Percentiles rank a stretch among this genome's conserved stretches.
phyloP scores from a whole-genome alignment of 192 early-diverging fungal species.

The Spizellomyces punctatus region DNA sequence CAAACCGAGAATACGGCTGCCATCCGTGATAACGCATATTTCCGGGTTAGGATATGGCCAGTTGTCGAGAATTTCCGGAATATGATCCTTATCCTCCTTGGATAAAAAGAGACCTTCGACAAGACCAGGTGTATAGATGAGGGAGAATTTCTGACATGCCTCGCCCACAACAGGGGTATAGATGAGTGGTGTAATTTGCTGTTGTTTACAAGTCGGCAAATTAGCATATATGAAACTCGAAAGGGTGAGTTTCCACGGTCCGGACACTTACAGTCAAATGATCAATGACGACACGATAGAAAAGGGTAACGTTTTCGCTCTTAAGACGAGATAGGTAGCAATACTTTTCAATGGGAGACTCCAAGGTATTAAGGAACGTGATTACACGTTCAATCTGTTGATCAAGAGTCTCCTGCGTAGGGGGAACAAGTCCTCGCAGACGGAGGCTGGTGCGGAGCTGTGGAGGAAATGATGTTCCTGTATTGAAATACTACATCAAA shows the following conservation, averaged over 20 bases:
- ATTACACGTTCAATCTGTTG: conserved; percentile 76
- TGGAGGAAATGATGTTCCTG: conserved; percentile 64
- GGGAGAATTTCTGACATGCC: conserved; percentile 88
- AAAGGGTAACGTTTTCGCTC: conserved; percentile 77
- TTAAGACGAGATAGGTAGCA: conserved; percentile 82
- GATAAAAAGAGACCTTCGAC: conserved; percentile 89
- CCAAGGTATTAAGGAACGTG: conserved; percentile 68
- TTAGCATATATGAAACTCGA: conserved; percentile 47
- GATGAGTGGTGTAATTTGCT: conserved; percentile 45
- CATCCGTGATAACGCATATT: conserved; percentile 95
- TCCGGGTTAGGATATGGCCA: conserved; percentile 73
- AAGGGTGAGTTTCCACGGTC: conserved; percentile 48
- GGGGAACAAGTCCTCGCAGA: conserved; percentile 73
- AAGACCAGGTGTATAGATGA: conserved; percentile 68
- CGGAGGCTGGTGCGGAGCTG: conserved; percentile 57
- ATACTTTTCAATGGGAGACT: conserved; percentile 78
- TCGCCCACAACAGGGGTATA: conserved; percentile 54
- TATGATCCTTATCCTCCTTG: conserved; percentile 69
- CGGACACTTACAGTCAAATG: conserved; percentile 49
- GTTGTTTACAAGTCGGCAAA: conserved; percentile 49
- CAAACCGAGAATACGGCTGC: conserved; percentile 89
- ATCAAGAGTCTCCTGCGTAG: conserved; percentile 72
- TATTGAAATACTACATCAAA: no score
- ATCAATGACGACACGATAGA: conserved; percentile 78
- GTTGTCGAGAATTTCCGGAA: conserved; percentile 77